Percentiles rank a stretch among this genome's conserved stretches.
These are phyloP conservation scores for Datura wrightii DNA, from an alignment of 257 asterid species.

Conservation along the genomic window DNA sequence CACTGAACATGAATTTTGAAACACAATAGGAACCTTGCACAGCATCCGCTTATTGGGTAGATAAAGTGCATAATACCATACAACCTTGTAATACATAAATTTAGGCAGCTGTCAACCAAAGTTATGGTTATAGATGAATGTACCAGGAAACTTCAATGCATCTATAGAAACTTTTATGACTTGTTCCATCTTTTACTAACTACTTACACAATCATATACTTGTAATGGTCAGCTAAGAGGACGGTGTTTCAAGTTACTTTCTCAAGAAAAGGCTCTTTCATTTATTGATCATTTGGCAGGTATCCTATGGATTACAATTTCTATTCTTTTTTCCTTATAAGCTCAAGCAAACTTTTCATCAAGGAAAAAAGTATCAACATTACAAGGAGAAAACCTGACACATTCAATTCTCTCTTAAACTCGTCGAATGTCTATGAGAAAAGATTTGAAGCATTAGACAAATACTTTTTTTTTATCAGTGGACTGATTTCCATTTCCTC, in stretches of 20 bases:
- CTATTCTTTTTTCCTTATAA: background rate
- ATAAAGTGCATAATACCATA: background rate
- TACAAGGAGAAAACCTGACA: conserved; percentile 15
- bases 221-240: background rate
- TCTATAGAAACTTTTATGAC: background rate
- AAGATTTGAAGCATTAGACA: background rate
- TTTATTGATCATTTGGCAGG: background rate
- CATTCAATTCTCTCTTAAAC: background rate
- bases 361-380: background rate
- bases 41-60: background rate
- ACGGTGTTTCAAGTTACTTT: background rate
- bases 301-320: background rate
- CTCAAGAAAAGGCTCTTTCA: background rate
- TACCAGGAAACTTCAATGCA: background rate
- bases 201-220: background rate
- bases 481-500: background rate
- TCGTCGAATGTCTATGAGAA: background rate
- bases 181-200: background rate
- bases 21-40: background rate
- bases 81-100: background rate
- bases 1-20: background rate
- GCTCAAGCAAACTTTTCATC: background rate
- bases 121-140: background rate
- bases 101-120: background rate
- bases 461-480: background rate